Base-by-base conservation (phyloP, 495 filamentous ascomycete genomes). In the Talaromyces borbonicus region DNA sequence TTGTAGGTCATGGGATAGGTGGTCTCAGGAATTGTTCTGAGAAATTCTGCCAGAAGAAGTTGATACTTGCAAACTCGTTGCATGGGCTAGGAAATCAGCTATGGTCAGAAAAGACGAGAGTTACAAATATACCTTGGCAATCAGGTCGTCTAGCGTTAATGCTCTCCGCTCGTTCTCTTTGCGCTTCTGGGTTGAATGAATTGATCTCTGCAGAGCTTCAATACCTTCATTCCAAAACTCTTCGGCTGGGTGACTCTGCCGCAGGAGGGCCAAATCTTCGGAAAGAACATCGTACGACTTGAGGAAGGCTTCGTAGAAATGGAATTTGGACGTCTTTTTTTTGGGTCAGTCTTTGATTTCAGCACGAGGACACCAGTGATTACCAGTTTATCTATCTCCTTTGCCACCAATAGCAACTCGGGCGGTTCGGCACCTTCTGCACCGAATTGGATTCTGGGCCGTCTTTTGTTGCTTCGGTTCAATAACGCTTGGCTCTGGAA, bases 21-120 rank as follows among this genome's bases (percentile, higher is more conserved):
- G 49, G 78, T 79, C 5, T 85, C 83, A 11, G 85, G 84, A 0
- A 89, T 96, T 50, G 84, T 69, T 52, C 81, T 86, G 46, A 86
- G 69, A 29, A 98, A 68, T 47, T 95, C 87, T 4, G 79, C 72
- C 43, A 97, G 86, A 16, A 98, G 69, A 26, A 98, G 73, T 8
- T 86, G 85, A 63, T 98, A 98, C 67, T 84, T 88, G 73, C 86
- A 93, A 11, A 97, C 76, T 26, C 92, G 76, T 68, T 98, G 92
- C 45, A 95, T 87, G 0, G 92, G 92, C 92, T 95, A 15, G 35
- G 1, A 19, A 52, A 25, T 65, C 32, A 63, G 46, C 25, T 19
- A 5, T 32, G 8, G 11, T 11, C 38, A 12, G 16, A 23, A 40
- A 4, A 0, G 43, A 8, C 30, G 24, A 14, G 32, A 0, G 32